Base-by-base conservation (phyloP, 2,329 filamentous ascomycete genomes). In the Clathrospora elynae region DNA sequence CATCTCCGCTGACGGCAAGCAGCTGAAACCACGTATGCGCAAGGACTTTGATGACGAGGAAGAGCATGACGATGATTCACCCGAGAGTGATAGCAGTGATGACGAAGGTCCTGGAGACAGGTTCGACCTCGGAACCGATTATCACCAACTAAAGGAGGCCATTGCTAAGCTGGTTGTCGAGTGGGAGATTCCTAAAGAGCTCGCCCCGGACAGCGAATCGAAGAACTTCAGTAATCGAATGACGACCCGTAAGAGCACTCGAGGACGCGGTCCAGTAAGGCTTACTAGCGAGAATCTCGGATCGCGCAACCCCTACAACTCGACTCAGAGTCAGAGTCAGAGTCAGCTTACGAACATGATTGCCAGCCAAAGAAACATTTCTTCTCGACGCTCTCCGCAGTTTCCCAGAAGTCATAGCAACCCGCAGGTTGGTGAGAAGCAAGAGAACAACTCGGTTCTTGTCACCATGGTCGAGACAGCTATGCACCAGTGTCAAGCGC, bases 141-240 rank as follows among this genome's bases (percentile, higher is more conserved):
- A 91, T 55, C 87, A 90, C 61, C 86, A 88, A 51, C 72, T 95
- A 3, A 85, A 91, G 44, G 85, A 90, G 47, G 88, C 88, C 0
- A 88, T 95, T 38, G 73, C 90, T 46, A 90, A 87, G 64, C 76
- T 95, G 4, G 86, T 93, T 1, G 82, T 90, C 59, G 88, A 95
- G 51, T 91, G 87, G 49, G 88, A 93, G 59, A 87, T 90, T 29
- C 85, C 87, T 0, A 83, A 86, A 38, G 82, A 79, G 28, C 70
- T 85, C 8, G 81, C 85, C 31, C 77, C 79, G 4, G 80, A 81
- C 35, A 78, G 77, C 19, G 75, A 78, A 28, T 78, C 78, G 10
- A 81, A 83, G 18, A 83, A 80, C 22, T 85, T 89, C 55, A 89
- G 85, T 68, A 89, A 89, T 58, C 79, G 86, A 23, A 84, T 85